Base-by-base conservation (phyloP, 1,139 yeast genomes). In the Diutina neorugosa region DNA sequence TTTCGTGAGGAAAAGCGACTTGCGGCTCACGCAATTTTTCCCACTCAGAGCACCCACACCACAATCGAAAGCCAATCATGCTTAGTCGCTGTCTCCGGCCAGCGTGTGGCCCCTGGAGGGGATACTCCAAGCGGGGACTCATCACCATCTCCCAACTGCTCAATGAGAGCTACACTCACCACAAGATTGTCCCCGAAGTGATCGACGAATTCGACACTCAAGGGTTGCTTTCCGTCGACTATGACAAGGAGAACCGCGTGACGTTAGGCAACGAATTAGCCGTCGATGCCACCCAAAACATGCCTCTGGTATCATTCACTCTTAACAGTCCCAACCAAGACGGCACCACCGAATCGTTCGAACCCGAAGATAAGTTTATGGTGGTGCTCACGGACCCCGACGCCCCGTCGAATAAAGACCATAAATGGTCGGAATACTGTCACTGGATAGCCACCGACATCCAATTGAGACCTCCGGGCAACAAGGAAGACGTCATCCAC, bases 341-440 rank as follows among this genome's bases (percentile, higher is more conserved):
- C 68, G 53, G 69, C 63, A 62, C 70, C 20, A 63, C 69, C 21
- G 65, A 69, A n/a, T n/a, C 34, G 19, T 16, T 40, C 12, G 25
- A 34, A 4, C 44, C 21, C n/a, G 21, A 40, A 5, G 88, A 82
- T 58, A 69, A 73, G 53, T 88, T 85, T 68, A 82, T 93, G 3
- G 69, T 90, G 59, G 86, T 86, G 2, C 61, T 90, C 60, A 90
- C 96, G 3, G 96, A 90, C 65, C 97, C 97, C 1, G 97, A 90
- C 71, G 97, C 96, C 8, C 97, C 97, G 18, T 80, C 91, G 3
- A 77, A 81, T 58, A 74, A 77, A 1, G 96, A 90, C 65, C 81
- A 85, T 61, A 86, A 83, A 63, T 89, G 95, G 95, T 84, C 94
- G 9, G 96, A 90, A 67, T 89, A 74, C 66, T 82, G 86, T 54